These are phyloP conservation scores for Auxenochlorella protothecoides DNA, from an alignment of 139 green algal species.

Conservation along the genomic window DNA sequence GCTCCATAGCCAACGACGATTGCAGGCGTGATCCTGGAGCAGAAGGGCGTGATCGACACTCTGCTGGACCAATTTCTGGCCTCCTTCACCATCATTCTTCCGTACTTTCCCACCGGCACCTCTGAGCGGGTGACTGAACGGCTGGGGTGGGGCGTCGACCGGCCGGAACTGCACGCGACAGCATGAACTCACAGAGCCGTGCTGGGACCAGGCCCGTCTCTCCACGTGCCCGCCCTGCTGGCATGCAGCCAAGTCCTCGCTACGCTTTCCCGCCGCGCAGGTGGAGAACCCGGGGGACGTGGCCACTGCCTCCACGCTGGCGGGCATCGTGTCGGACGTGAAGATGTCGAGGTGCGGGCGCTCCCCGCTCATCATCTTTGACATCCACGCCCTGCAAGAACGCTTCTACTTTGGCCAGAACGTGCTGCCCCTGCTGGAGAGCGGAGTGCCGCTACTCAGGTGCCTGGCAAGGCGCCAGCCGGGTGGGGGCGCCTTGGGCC, in stretches of 20 bases:
- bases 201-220: no score
- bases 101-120: constrained; percentile 96
- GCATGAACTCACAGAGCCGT: no score
- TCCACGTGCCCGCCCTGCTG: no score
- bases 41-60: constrained; percentile 76
- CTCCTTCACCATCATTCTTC: constrained; percentile 94
- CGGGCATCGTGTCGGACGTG: constrained; percentile 91
- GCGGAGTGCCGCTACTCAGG: constrained; percentile 75
- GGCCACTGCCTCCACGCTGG: constrained; percentile 91
- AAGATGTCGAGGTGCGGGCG: no score
- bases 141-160: no score
- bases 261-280: constrained; percentile 45
- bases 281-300: constrained; percentile 84
- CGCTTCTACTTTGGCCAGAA: constrained; percentile 98
- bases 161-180: no score
- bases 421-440: constrained; percentile 92
- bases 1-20: no score
- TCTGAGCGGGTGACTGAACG: constrained; percentile 41
- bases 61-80: constrained; percentile 88
- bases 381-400: constrained; percentile 93
- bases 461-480: neutral
- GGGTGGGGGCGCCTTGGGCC: no score
- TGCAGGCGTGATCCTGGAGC: no score
- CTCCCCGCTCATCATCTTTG: constrained; percentile 72
- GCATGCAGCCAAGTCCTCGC: neutral